These are phyloP conservation scores for Galeopsis tetrahit DNA, from an alignment of 257 asterid genomes.

Conservation along the genomic window DNA sequence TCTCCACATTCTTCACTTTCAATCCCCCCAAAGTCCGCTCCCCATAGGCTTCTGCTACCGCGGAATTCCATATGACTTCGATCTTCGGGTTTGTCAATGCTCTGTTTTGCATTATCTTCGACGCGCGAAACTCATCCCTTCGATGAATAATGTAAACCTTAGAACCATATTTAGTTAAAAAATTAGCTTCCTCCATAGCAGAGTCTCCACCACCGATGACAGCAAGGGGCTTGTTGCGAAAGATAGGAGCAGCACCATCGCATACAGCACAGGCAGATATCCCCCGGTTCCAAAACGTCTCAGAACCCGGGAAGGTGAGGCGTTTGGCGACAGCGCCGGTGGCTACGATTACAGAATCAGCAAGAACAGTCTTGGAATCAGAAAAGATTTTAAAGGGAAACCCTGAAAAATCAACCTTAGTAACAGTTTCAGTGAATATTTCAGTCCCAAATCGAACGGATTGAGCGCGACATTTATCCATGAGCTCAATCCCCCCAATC, in stretches of 20 bases:
- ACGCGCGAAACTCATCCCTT: slow-evolving; percentile 86
- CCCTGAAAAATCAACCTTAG: slow-evolving; percentile 64
- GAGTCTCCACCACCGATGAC: slow-evolving; percentile 99
- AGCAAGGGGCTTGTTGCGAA: slow-evolving; percentile 78
- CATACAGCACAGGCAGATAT: slow-evolving; percentile 97
- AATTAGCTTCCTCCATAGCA: slow-evolving; percentile 96
- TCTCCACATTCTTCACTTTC: slow-evolving; percentile 73
- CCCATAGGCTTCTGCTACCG: slow-evolving; percentile 81
- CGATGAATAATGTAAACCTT: slow-evolving; percentile 85
- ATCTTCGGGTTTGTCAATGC: slow-evolving; percentile 69
- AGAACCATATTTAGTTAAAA: slow-evolving; percentile 89
- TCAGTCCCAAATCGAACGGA: slow-evolving; percentile 68
- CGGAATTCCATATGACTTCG: slow-evolving; percentile 76
- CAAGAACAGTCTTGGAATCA: slow-evolving; percentile 65
- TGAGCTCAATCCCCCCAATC: slow-evolving; percentile 70
- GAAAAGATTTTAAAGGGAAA: slow-evolving; percentile 62
- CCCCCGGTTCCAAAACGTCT: slow-evolving; percentile 86
- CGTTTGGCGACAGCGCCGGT: slow-evolving; percentile 93
- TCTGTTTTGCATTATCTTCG: slow-evolving; percentile 88
- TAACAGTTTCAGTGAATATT: slow-evolving; percentile 75
- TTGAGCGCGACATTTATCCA: slow-evolving; percentile 72
- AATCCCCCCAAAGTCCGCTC: slow-evolving; percentile 68
- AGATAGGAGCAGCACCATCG: slow-evolving; percentile 94
- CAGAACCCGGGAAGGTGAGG: slow-evolving; percentile 71
- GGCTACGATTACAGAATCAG: slow-evolving; percentile 78